Percentiles rank a stretch among this genome's conserved stretches.
Conservation (phyloP, 2,329 filamentous ascomycete genomes). For the Fusarium guadeloupense region DNA sequence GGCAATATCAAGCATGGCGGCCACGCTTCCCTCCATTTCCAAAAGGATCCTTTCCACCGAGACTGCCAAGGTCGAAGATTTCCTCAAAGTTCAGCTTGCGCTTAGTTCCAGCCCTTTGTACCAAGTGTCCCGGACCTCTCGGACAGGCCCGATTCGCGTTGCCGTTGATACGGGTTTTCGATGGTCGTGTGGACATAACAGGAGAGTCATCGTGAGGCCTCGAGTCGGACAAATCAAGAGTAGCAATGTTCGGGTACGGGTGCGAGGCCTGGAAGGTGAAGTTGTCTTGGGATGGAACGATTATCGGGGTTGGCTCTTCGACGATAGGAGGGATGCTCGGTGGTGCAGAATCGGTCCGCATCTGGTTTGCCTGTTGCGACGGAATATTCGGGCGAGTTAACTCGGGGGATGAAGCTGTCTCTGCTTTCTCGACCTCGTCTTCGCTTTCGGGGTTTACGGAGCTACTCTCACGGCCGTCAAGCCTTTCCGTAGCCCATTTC, state of each 20-base stretch:
- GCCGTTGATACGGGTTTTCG: slow-evolving; percentile 45
- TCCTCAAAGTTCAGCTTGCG: slow-evolving; percentile 77
- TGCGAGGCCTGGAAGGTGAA: slow-evolving; percentile 77
- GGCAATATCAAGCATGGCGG: slow-evolving; percentile 53
- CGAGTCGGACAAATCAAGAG: slow-evolving; percentile 66
- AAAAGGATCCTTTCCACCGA: slow-evolving; percentile 70
- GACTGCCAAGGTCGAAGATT: slow-evolving; percentile 73
- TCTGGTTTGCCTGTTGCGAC: slow-evolving; percentile 46
- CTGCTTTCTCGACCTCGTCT: slow-evolving; percentile 73
- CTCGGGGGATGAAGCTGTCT: slow-evolving; percentile 67
- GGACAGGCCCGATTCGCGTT: slow-evolving; percentile 38
- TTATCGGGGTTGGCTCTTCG: slow-evolving; percentile 51
- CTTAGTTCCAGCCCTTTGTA: slow-evolving; percentile 75
- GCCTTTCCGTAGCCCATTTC: slow-evolving; percentile 73
- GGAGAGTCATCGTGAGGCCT: slow-evolving; percentile 52
- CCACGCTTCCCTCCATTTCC: slow-evolving; percentile 60
- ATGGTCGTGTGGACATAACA: slow-evolving; percentile 38
- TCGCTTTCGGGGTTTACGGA: slow-evolving; percentile 70
- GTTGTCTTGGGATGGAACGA: slow-evolving; percentile 64
- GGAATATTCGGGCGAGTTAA: slow-evolving; percentile 59
- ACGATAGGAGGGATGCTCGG: slow-evolving; percentile 40
- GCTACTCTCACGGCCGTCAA: slow-evolving; percentile 68
- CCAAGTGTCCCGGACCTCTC: slow-evolving; percentile 56
- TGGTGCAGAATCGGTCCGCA: slow-evolving; percentile 41
- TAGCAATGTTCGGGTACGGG: slow-evolving; percentile 68